Percentiles rank a stretch among this genome's conserved stretches.
These are phyloP conservation scores for Diplotaxis tenuifolia DNA, from an alignment of 345 rosid species.

Conservation along the genomic window DNA sequence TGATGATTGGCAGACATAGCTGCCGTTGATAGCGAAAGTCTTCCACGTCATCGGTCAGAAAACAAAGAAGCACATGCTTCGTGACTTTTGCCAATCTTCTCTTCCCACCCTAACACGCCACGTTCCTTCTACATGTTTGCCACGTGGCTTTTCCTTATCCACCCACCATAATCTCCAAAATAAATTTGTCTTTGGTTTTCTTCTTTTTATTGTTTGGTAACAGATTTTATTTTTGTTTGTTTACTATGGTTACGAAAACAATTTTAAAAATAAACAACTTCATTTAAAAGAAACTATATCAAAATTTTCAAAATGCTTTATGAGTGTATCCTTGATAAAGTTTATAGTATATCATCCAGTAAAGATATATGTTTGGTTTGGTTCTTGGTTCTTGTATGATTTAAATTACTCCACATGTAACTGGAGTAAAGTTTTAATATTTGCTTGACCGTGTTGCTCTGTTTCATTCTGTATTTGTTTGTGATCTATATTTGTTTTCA, in stretches of 20 bases:
- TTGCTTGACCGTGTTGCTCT: too few species aligned
- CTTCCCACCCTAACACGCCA: constrained; percentile 46
- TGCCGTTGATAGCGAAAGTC: constrained; percentile 36
- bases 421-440: neutral
- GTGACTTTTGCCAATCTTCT: constrained; percentile 40
- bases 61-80: constrained; percentile 39
- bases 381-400: neutral
- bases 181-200: too few species aligned
- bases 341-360: neutral
- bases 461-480: too few species aligned
- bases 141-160: constrained; percentile 42
- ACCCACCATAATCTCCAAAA: neutral
- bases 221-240: too few species aligned
- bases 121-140: constrained; percentile 38
- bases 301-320: too few species aligned
- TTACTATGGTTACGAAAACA: too few species aligned
- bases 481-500: too few species aligned
- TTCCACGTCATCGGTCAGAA: constrained; percentile 27
- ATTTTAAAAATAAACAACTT: too few species aligned
- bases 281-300: too few species aligned
- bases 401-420: neutral
- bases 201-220: too few species aligned
- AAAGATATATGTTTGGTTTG: too few species aligned
- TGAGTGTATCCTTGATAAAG: neutral
- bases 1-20: neutral